phyloP scores from a whole-genome alignment of 371 early-diverging fungal species.

The Saksenaea oblongispora region DNA sequence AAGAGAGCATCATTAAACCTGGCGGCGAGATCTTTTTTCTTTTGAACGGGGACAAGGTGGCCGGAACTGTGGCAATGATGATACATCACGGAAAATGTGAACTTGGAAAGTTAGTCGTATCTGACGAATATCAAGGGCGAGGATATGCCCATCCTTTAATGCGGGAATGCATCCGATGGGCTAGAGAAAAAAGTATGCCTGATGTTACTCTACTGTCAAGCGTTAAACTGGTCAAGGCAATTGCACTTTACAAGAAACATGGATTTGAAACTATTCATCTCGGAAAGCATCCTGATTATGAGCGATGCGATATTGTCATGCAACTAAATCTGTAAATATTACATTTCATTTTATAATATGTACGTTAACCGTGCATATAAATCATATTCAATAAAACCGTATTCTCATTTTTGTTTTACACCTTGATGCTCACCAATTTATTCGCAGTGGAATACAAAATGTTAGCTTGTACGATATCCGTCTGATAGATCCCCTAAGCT shows the following conservation, averaged over 20 bases:
- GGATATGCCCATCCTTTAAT: constrained; percentile 25
- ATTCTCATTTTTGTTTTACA: too few relatives aligned
- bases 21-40: constrained; percentile 25
- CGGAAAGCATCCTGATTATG: constrained; percentile 7
- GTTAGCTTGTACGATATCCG: too few relatives aligned
- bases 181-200: constrained; percentile 7
- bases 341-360: not conserved
- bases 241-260: constrained; percentile 5
- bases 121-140: constrained; percentile 17
- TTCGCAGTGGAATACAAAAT: too few relatives aligned
- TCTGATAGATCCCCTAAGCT: too few relatives aligned
- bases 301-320: constrained; percentile 6
- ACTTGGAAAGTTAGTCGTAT: constrained; percentile 22
- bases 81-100: constrained; percentile 19
- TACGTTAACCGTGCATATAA: not conserved
- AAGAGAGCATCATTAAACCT: constrained; percentile 18
- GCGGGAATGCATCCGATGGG: constrained; percentile 19
- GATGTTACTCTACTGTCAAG: constrained; percentile 8
- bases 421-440: too few relatives aligned
- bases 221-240: not conserved
- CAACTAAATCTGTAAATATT: not conserved
- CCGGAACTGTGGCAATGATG: constrained; percentile 21
- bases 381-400: too few relatives aligned
- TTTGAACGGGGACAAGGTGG: constrained; percentile 2
- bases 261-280: constrained; percentile 7